These are phyloP conservation scores for Luvunga scandens DNA, from an alignment of 345 rosid species.

Conservation along the genomic window DNA sequence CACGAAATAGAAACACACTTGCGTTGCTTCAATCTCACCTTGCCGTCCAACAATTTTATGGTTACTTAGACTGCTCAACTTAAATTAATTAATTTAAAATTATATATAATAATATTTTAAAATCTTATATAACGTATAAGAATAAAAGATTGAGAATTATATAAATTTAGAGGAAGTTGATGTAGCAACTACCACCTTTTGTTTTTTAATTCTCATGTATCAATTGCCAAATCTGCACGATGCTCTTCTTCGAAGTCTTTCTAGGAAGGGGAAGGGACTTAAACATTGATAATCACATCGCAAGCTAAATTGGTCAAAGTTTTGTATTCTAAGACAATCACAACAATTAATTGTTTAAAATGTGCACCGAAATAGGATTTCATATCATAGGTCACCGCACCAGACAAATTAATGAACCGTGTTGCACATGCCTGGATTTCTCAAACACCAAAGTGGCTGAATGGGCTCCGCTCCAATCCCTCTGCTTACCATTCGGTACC, in stretches of 20 bases:
- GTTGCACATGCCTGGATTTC: constrained; percentile 88
- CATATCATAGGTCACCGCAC: background rate
- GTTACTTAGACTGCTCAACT: background rate
- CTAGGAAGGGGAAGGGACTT: background rate
- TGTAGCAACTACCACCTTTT: background rate
- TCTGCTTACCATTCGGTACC: constrained; percentile 77
- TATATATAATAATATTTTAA: background rate
- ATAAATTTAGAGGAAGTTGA: background rate
- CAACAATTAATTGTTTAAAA: too few species aligned
- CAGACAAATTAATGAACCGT: constrained; percentile 28
- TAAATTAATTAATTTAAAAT: background rate
- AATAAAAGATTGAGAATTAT: background rate
- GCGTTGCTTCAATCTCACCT: background rate
- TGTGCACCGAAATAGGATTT: background rate
- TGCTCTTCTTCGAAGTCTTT: background rate
- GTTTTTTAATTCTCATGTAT: background rate
- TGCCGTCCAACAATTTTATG: background rate
- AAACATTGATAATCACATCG: too few species aligned
- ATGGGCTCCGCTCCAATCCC: constrained; percentile 85
- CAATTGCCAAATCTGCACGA: too few species aligned
- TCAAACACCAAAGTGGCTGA: constrained; percentile 84
- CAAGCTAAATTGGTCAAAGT: too few species aligned
- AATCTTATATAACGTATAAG: background rate
- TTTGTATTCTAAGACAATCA: too few species aligned
- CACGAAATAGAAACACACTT: background rate